Evolutionary conservation across 1,139 yeast species (phyloP), one percentile per base, ranked within the genome.

Genomic region (Diutina rugosa): DNA sequence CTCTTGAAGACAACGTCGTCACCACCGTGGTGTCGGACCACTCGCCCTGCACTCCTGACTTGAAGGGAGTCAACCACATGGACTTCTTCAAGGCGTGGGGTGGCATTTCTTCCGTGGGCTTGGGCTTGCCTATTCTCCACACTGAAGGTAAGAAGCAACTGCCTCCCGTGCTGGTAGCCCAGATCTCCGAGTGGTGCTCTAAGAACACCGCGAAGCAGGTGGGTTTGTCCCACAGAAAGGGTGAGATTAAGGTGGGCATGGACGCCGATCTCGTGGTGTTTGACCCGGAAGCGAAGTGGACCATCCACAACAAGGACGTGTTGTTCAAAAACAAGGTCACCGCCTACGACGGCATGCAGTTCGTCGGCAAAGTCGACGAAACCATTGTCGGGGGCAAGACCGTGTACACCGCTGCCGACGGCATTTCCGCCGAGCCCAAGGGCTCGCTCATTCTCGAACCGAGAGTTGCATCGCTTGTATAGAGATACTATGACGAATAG

Each of bases 11-110:
- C 46, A 83, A 81, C 46, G 73, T 84, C 49, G 85, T 91, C 60
- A 80, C 88, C n/a, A 84, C 96, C 1, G 95, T 90, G 10, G 97
- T 91, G 2, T 87, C 95, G 14, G 98, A 91, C 67, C 98, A 91
- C 71, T 89, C 96, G 2, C 98, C 97, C 6, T 91, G 98, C 70
- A 89, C 96, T 0, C 96, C 97, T 0, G 90, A 89, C 60, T 74
- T 91, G 63, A 91, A 90, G 68, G 86, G 87, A 29, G 74, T 90
- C 57, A 87, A 84, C 35, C 78, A 81, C 58, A 97, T 97, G 55
- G 96, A 91, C 67, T 91, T 90, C 67, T 83, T 90, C 67, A 80
- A 83, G 54, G 96, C 97, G 2, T 91, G 97, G 98, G 98, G 97
- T 55, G 98, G 97, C n/a, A 90, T 91, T 56, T 80, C 96, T 2